phyloP scores from a whole-genome alignment of 371 early-diverging fungal species.

The Haplosporangium sp. region DNA sequence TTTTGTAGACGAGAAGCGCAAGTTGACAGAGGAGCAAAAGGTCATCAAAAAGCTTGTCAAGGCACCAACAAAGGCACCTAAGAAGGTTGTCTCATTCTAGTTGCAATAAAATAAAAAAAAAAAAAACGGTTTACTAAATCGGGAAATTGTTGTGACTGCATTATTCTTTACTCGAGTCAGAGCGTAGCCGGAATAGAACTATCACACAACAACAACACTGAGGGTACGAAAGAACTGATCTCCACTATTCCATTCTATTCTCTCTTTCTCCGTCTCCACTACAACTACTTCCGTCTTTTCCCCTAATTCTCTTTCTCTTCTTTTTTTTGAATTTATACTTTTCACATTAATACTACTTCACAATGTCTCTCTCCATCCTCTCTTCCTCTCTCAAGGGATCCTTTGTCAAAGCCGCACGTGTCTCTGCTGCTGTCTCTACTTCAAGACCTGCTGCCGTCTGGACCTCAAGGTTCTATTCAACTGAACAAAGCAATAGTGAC shows the following conservation, averaged over 20 bases:
- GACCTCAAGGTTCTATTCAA: conserved; percentile 45
- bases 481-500: conserved; percentile 19
- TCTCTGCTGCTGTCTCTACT: conserved; percentile 30
- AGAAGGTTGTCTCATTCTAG: conserved; percentile 58
- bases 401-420: conserved; percentile 30
- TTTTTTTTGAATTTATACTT: neutral
- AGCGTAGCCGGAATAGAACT: neutral
- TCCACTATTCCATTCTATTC: conserved; percentile 6
- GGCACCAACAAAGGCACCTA: conserved; percentile 41
- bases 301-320: neutral
- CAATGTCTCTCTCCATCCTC: conserved; percentile 45
- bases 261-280: conserved; percentile 1
- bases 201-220: neutral
- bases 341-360: neutral
- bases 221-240: neutral
- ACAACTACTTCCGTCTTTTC: neutral
- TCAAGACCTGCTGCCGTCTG: conserved; percentile 41
- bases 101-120: neutral
- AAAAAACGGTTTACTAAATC: conserved; percentile 2
- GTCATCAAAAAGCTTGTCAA: conserved; percentile 57
- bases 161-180: neutral
- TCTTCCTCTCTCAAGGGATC: conserved; percentile 52
- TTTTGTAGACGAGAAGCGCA: conserved; percentile 70
- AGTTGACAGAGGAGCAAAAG: conserved; percentile 57
- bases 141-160: neutral